These are phyloP conservation scores for Leccinum solheimii DNA, from an alignment of 1,284 basidiomycete genomes.

Conservation along the genomic window DNA sequence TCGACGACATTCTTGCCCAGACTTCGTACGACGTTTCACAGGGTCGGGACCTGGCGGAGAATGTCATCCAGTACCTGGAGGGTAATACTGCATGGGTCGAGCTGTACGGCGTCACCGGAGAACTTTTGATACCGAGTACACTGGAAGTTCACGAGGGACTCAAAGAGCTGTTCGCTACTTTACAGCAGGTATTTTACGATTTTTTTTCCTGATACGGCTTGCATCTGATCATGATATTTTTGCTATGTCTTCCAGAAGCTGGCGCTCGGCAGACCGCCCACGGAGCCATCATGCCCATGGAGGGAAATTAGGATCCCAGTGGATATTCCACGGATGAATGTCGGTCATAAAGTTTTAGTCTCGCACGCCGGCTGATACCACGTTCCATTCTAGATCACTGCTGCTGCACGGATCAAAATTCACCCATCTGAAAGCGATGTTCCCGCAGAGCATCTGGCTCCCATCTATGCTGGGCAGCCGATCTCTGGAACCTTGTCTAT, in stretches of 20 bases:
- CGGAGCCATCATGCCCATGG: conserved; percentile 43
- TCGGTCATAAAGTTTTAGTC: conserved; percentile 38
- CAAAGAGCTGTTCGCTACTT: conserved; percentile 38
- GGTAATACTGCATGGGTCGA: conserved; percentile 64
- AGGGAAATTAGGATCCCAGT: conserved; percentile 75
- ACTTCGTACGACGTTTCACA: conserved; percentile 30
- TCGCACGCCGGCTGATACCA: background rate
- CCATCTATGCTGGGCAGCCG: conserved; percentile 78
- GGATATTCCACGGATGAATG: conserved; percentile 78
- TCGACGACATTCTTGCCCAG: conserved; percentile 43
- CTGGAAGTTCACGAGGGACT: conserved; percentile 39
- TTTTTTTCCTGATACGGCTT: background rate
- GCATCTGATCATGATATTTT: background rate
- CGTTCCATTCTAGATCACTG: conserved; percentile 55
- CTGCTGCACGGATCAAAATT: conserved; percentile 62
- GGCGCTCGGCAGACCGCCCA: conserved; percentile 13
- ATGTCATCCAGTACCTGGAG: conserved; percentile 60
- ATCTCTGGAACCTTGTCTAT: conserved; percentile 65
- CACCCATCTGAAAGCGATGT: conserved; percentile 34
- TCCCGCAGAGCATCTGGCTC: conserved; percentile 33
- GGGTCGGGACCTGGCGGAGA: conserved; percentile 43
- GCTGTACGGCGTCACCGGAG: conserved; percentile 65
- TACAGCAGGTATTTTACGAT: conserved; percentile 41
- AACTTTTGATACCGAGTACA: conserved; percentile 55
- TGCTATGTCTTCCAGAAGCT: conserved; percentile 23